phyloP scores from a whole-genome alignment of 176 grass and related monocot species.

The Musa troglodytarum region DNA sequence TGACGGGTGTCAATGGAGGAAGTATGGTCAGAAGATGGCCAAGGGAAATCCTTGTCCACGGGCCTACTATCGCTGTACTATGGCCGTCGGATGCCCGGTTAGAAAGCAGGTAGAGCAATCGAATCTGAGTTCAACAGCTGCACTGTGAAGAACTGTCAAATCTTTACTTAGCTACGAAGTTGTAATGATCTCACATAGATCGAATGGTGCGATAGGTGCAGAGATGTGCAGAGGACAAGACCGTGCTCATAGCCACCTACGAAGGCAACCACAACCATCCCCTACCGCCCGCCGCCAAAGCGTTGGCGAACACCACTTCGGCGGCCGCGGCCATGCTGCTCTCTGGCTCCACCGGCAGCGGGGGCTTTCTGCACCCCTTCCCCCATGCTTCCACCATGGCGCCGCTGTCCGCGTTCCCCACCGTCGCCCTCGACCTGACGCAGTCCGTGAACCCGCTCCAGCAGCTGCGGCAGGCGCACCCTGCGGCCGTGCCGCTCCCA shows the following conservation, averaged over 20 bases:
- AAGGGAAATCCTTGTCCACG: constrained; percentile 21
- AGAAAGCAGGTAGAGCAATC: constrained; percentile 8
- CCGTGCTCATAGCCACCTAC: constrained; percentile 14
- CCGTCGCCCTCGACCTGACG: constrained; percentile 18
- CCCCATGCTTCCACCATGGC: constrained; percentile 9
- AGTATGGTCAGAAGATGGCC: constrained; percentile 27
- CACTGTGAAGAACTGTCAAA: background rate
- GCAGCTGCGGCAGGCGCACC: background rate
- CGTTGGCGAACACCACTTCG: constrained; percentile 10
- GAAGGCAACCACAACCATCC: constrained; percentile 23
- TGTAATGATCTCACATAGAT: background rate
- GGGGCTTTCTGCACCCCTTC: background rate
- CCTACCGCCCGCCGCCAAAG: constrained; percentile 4
- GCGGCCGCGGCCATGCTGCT: constrained; percentile 20
- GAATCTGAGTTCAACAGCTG: background rate
- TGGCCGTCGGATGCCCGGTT: constrained; percentile 15
- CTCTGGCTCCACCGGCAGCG: constrained; percentile 13
- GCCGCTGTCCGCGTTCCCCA: constrained; percentile 18
- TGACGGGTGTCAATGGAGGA: constrained; percentile 24
- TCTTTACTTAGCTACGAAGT: no score
- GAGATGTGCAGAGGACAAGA: constrained; percentile 13
- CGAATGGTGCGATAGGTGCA: constrained; percentile 3
- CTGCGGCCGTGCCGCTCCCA: background rate
- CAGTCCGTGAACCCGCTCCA: background rate
- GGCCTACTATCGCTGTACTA: constrained; percentile 21